Evolutionary conservation across 805 yeast genomes (phyloP), one percentile per base, ranked within the genome.

Genomic region (Candida ulmi): DNA sequence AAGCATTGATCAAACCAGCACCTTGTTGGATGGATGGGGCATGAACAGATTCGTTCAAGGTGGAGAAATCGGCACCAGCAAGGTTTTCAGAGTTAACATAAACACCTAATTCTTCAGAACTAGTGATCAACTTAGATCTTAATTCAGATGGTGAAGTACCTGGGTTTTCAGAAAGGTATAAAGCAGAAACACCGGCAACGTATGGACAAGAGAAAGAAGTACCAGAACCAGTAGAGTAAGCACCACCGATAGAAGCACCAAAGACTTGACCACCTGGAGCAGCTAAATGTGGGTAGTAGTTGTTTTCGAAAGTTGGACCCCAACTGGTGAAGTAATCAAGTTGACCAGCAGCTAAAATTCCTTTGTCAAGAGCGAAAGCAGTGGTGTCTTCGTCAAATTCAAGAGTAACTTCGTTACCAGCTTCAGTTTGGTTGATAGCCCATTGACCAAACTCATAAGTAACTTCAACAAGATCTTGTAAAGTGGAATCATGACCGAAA

Each of bases 221-320:
- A 40, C 50, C 48, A 11, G 43, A 37, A 21, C 30, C 47, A 35
- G 35, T 35, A 15, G 25, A 26, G 24, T 33, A 44, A 8, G 30
- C 33, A 28, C 40, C 41, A 16, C 43, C 47, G 3, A 23, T 8
- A 7, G 30, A n/a, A 17, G 39, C 41, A 36, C 48, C 48, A 19
- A 36, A 42, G 17, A 46, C 50, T 16, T 17, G 16, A 29, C 48
- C 48, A 38, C 51, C 51, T 42, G 51, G 51, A 33, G 43, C 48
- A 30, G 42, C 26, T 17, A 44, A 30, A 12, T 39, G 36, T 16
- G 51, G 51, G 23, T 36, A 47, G 36, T 39, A 44, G 15, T 33
- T 26, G 34, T 47, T 47, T 35, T 42, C 41, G 33, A 35, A 47
- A 17, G 51, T 45, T 37, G 51, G 51, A 33, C 51, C 51, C 48